Evolutionary conservation across 176 grass and related monocot species (phyloP), one percentile per base, ranked within the genome.

Genomic region (Raddia guianensis): DNA sequence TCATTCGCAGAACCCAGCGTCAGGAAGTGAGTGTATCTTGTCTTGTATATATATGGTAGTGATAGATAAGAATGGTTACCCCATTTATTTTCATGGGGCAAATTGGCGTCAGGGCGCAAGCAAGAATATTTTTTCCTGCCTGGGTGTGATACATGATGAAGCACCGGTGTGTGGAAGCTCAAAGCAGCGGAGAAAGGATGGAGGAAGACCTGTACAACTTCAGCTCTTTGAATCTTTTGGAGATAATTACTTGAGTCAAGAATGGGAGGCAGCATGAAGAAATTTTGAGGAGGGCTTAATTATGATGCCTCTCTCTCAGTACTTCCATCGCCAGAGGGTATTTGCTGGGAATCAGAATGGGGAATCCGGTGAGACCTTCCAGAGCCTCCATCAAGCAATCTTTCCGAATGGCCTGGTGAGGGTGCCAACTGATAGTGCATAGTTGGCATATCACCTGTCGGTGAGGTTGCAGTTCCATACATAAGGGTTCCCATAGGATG

Each of bases 381-480:
- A 49, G 88, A 48, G 27, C 60, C 68, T 57, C 44, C 20, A 16
- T 85, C 73, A 6, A 75, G 85, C 70, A 70, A 58, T 27, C 68
- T 75, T 85, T 85, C 82, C 18, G 86, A 81, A 74, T 75, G 84
- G 11, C 80, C 84, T 71, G 75, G 85, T 27, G 79, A 75, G 60
- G 84, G 77, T 71, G 75, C 80, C 76, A 85, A 58, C 44, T 85
- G 82, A 78, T 64, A 85, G 47, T 58, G 75, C 72, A 83, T 63
- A 27, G 83, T 40, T 47, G 83, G 69, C 4, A 75, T 47, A 77
- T 86, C 88, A 44, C 63, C 54, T 32, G 43, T 80, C 33, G 81
- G 82, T 18, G 89, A 87, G n/a, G 86, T 63, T n/a, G 89, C 27
- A 71, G 72, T 34, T 50, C 86, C 89, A 66, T 91, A 94, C 47